Percentiles rank a stretch among this genome's conserved stretches.
phyloP scores from a whole-genome alignment of 176 grass and related monocot species.

The Tillandsia fasciculata region DNA sequence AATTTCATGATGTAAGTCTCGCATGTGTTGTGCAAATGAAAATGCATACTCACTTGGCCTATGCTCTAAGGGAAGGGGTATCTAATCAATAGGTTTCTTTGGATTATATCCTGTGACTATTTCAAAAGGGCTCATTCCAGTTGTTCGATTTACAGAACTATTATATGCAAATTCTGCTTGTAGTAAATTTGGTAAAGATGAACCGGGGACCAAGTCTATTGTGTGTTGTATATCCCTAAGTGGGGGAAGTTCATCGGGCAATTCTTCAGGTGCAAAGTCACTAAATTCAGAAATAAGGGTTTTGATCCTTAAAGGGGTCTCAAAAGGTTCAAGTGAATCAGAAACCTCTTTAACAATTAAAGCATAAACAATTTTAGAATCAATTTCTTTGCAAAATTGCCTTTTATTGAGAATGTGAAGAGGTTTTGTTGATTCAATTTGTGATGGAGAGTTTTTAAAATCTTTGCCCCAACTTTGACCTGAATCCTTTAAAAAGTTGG shows the following conservation, averaged over 20 bases:
- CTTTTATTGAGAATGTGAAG: background rate
- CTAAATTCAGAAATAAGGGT: background rate
- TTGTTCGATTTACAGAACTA: no score
- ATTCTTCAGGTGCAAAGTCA: background rate
- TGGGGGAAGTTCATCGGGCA: background rate
- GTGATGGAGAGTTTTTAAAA: background rate
- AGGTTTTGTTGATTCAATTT: background rate
- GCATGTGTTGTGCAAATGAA: no score
- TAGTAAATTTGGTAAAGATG: background rate
- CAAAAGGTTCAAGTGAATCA: background rate
- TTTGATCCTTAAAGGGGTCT: background rate
- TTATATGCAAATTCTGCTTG: background rate
- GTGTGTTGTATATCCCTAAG: constrained; percentile 3
- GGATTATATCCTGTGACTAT: no score
- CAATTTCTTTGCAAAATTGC: background rate
- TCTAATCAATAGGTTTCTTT: no score
- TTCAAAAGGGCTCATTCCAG: no score
- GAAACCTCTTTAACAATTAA: background rate
- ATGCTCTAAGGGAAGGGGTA: no score
- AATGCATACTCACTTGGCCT: no score
- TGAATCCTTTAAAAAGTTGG: background rate
- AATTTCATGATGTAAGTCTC: no score
- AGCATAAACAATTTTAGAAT: background rate
- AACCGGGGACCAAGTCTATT: background rate
- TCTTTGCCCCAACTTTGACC: background rate